Base-by-base conservation (phyloP, 176 grass and related monocot genomes). In the Bonia amplexicaulis region DNA sequence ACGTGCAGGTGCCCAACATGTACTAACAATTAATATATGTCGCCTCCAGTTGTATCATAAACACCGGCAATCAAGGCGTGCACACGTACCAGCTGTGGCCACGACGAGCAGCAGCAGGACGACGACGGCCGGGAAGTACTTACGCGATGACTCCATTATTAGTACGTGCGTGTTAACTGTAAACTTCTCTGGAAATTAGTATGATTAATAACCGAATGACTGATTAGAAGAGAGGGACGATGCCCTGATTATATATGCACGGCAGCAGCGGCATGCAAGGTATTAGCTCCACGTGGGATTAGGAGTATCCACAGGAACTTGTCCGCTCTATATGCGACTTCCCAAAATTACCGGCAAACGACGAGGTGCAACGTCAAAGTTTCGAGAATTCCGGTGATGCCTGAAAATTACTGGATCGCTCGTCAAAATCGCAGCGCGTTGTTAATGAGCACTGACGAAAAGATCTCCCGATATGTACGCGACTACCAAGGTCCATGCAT, bases 101-200 rank as follows among this genome's bases (percentile, higher is more conserved):
- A 60, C 39, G 7, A 71, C 9, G 11, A 82, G 52, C n/a, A 82
- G 66, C 3, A 82, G 49, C n/a, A 82, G n/a, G 66, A 82, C 10
- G 40, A 11, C 37, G 27, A 71, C 0, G 9, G 80, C 66, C 0
- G 52, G 66, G 23, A 71, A 58, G 35, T 37, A 6, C 35, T 37
- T 82, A 66, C 23, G 15, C 44, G 80, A 59, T 7, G 52, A 14
- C 66, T 59, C 80, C 80, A 82, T 69, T 8, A 82, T 69, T 8
- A 35, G 12, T 55, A 1, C 29, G 16, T 8, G 6, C 62, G 3
- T 67, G 48, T 29, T 64, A 16, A 64, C 0, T 49, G 11, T 26
- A 9, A 16, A 41, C 9, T 22, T 54, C 0, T 4, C 7, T 51
- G 44, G 16, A 12, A 66, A 45, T 9, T 45, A 15, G n/a, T 77